Evolutionary conservation across 192 early-diverging fungal species (phyloP), one percentile per base, ranked within the genome.

Genomic region (Coemansia sp.): DNA sequence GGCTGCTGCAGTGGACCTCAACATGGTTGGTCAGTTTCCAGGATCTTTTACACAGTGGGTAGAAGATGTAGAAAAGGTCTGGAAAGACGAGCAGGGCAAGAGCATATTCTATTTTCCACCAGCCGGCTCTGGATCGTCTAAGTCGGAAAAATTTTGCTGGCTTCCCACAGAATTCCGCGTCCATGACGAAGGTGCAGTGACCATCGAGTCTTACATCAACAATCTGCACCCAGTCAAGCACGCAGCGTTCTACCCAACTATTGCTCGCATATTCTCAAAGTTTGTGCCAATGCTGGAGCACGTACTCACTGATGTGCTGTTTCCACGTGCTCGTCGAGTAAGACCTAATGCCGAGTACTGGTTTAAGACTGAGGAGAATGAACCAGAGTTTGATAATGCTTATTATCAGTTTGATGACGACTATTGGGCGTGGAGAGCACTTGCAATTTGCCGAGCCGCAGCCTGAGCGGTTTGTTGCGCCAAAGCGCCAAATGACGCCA

Each of bases 221-320:
- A 92, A 91, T 56, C 52, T 90, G 22, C 83, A 90, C 43, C 89
- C 86, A 9, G 24, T 61, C 18, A 68, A 83, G 35, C 67, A 82
- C 59, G 65, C 66, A 9, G 68, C 65, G 11, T 56, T 87, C 59
- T 89, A 91, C 51, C 69, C 66, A 4, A 70, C 74, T 13, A 72
- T 93, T 32, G 74, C 66, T 1, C 37, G 39, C 19, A 71, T 86
- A 26, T 82, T 93, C 50, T 69, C 72, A 26, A 53, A 52, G 32
- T 84, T 90, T 52, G 56, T 91, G 2, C 89, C 88, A 3, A 62
- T 89, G 74, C 87, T 93, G 39, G 88, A 91, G 62, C 62, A 82
- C 1, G 73, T 85, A 3, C 18, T 80, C 1, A 80, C 77, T 0
- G 77, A 80, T 32, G 16, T 71, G 13, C 22, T 62, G 20, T 57